Evolutionary conservation across 1,284 basidiomycete species (phyloP).

Genomic region (Golubevia pallescens): DNA sequence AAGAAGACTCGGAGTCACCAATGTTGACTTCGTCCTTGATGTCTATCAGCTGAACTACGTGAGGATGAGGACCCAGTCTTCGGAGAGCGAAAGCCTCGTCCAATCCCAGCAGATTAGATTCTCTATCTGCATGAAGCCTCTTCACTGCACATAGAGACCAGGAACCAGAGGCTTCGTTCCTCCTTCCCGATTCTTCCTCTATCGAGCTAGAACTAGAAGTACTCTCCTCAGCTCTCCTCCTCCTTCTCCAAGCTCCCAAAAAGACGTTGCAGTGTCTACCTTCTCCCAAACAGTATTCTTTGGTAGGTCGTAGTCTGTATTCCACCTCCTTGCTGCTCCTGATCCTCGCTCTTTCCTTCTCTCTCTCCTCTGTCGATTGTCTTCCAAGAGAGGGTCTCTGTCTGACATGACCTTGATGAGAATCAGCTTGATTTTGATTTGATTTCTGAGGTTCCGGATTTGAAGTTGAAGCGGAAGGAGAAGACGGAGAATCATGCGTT

Average conservation of each 20-base stretch:
- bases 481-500: neutral
- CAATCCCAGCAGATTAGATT: slow-evolving; percentile 50
- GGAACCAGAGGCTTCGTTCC: neutral
- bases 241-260: slow-evolving; percentile 35
- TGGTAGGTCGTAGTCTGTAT: slow-evolving; percentile 42
- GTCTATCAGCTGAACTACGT: slow-evolving; percentile 49
- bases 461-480: neutral
- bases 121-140: slow-evolving; percentile 52
- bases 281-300: slow-evolving; percentile 50
- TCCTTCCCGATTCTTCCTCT: slow-evolving; percentile 4
- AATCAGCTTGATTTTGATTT: slow-evolving; percentile 6
- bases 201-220: too few species aligned
- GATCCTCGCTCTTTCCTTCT: slow-evolving; percentile 38
- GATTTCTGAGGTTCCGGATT: neutral
- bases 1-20: neutral
- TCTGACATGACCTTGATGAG: slow-evolving; percentile 14
- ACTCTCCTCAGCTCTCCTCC: neutral
- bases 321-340: slow-evolving; percentile 40
- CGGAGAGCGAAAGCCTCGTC: slow-evolving; percentile 60
- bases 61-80: slow-evolving; percentile 47
- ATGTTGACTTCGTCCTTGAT: slow-evolving; percentile 51
- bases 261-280: slow-evolving; percentile 56
- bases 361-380: slow-evolving; percentile 42
- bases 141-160: slow-evolving; percentile 61
- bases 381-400: slow-evolving; percentile 32